Base-by-base conservation (phyloP, 129 eudicot genomes). In the Lactuca saligna region DNA sequence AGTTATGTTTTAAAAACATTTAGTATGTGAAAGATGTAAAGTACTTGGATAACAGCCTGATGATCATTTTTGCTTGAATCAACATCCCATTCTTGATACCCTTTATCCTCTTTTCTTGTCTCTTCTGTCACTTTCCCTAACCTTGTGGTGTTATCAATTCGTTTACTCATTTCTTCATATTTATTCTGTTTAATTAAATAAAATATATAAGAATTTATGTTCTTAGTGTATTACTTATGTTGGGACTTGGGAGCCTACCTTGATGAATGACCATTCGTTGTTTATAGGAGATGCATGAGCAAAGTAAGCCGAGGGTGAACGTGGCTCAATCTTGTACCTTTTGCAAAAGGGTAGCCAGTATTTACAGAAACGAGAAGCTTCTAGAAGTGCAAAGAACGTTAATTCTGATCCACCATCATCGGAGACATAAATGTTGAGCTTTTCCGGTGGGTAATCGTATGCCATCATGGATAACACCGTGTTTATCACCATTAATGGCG, bases 41-140 rank as follows among this genome's bases (percentile, higher is more conserved):
- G 35, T 76, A 76, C 85, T 69, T 81, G 82, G 55, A 81, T 60
- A 72, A 81, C 66, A 68, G 85, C 71, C n/a, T 53, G 75, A 76
- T 81, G 85, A 17, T 81, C 72, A 34, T 38, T 55, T 55, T 61
- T 76, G 67, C 58, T 70, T 16, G 60, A 64, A 57, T 20, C 41
- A 9, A 2, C 49, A 8, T 73, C 68, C 82, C 82, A 81, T 61
- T 75, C 73, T 17, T 65, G 55, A 71, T 76, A 81, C 56, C 78
- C 85, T 66, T 67, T 76, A 71, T 75, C 79, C 49, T 75, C 74
- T 34, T 60, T 58, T 33, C 31, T 61, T 48, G 66, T 2, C 66
- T 72, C 78, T 59, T 81, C 44, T 6, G 85, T 69, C 9, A 81
- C 8, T 63, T 49, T 48, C 46, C 75, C 75, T 1, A 42, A 57